phyloP scores from a whole-genome alignment of 495 filamentous ascomycete genomes.

The Talaromyces adpressus region DNA sequence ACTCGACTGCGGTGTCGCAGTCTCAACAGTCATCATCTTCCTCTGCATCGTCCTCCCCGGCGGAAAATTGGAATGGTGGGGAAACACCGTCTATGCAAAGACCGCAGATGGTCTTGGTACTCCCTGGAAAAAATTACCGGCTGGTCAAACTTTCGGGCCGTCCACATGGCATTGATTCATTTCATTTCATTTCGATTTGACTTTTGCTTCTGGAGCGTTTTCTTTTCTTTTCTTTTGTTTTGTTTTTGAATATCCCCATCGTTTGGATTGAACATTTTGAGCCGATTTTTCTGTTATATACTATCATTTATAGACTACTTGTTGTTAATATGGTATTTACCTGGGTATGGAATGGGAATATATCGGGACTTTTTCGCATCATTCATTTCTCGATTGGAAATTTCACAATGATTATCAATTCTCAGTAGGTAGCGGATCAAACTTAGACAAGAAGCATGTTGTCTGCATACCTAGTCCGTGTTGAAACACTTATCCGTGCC shows the following conservation, averaged over 20 bases:
- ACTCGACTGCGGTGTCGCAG: conserved; percentile 54
- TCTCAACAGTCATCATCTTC: conserved; percentile 56
- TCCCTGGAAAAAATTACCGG: conserved; percentile 28
- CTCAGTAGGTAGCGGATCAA: neutral
- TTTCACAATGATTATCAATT: neutral
- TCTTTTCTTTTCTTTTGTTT: neutral
- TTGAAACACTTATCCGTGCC: neutral
- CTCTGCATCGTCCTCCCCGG: conserved; percentile 65
- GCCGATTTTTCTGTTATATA: neutral
- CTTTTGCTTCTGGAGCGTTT: neutral
- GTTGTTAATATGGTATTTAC: neutral
- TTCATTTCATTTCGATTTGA: neutral
- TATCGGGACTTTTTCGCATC: neutral
- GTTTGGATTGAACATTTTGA: neutral
- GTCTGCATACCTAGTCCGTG: neutral
- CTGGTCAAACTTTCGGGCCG: conserved; percentile 56
- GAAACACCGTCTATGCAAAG: conserved; percentile 46
- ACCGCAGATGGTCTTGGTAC: conserved; percentile 42
- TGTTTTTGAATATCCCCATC: neutral
- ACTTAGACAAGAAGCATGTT: neutral
- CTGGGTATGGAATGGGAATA: neutral
- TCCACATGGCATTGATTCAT: conserved; percentile 29
- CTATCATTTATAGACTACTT: neutral
- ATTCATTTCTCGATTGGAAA: neutral
- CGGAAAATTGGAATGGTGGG: conserved; percentile 57